phyloP scores from a whole-genome alignment of 164 flowering plant species.

The Umbilicus rupestris region DNA sequence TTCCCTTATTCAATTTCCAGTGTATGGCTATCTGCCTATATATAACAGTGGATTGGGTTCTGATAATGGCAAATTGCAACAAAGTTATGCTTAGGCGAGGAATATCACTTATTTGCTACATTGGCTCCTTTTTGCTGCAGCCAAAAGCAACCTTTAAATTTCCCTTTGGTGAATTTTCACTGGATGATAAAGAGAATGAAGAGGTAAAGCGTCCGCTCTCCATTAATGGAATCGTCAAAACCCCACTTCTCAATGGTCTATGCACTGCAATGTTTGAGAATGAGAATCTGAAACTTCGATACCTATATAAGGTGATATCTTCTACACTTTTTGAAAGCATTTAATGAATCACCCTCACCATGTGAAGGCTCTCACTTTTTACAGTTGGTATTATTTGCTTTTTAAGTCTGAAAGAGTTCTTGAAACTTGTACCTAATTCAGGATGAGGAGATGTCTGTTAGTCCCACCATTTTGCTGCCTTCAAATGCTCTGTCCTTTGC shows the following conservation, averaged over 20 bases:
- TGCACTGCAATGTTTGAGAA: conserved; percentile 65
- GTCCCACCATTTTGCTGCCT: conserved; percentile 76
- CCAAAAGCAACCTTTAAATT: conserved; percentile 75
- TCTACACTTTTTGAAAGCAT: neutral
- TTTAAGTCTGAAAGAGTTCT: neutral
- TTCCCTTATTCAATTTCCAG: neutral
- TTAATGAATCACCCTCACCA: neutral
- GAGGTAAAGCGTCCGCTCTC: conserved; percentile 48
- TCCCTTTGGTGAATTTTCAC: conserved; percentile 73
- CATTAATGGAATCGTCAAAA: conserved; percentile 50
- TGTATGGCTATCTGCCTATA: neutral
- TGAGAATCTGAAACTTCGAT: conserved; percentile 59
- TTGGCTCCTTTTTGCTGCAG: conserved; percentile 33
- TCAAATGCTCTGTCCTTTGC: conserved; percentile 79
- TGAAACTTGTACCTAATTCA: conserved; percentile 20
- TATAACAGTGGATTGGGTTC: neutral
- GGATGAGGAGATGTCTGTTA: conserved; percentile 80
- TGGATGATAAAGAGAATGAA: conserved; percentile 71
- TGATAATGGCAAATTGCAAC: too few relatives aligned
- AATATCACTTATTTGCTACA: neutral
- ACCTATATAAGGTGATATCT: conserved; percentile 60
- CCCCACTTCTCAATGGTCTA: conserved; percentile 53
- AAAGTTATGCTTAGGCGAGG: too few relatives aligned
- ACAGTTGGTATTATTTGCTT: neutral
- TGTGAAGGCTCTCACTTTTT: neutral